Evolutionary conservation across 495 filamentous ascomycete genomes (phyloP), one percentile per base, ranked within the genome.

Genomic region (Eremomyces bilateralis): DNA sequence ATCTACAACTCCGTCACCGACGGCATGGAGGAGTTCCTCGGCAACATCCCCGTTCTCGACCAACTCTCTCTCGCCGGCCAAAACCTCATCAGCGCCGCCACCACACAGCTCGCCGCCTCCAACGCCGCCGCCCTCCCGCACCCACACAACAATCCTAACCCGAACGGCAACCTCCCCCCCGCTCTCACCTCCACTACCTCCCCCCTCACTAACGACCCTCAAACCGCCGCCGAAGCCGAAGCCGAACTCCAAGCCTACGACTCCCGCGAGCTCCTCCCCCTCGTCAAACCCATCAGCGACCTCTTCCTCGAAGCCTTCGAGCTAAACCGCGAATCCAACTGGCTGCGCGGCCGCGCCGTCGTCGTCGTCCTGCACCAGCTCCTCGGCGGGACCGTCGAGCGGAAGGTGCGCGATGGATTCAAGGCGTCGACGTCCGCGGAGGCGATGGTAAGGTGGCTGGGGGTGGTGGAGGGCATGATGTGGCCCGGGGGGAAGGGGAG

Each of bases 251-350:
- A 77, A 30, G 90, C 90, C 3, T 95, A 92, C 43, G 88, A 94
- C 47, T 21, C 38, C 41, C 71, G 74, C 38, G 80, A 91, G 44
- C 60, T 81, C 0, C 80, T 91, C 48, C 90, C 90, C 4, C 94
- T 99, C 52, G 83, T 99, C 42, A 95, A 92, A 48, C 90, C 90
- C 4, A 92, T 99, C 42, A 94, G 83, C 53, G 88, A 99, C 52
- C 68, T 95, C 35, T 99, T 99, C 53, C 71, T 95, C 25, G 90
- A 95, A 57, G 65, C 80, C 8, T 99, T 99, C 51, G 83, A 93
- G 49, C 66, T 95, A 18, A 92, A 93, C 48, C 70, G 73, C 20
- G 84, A 82, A 13, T 92, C 84, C 53, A 95, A 90, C 50, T 82
- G 76, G 76, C 68, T 99, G 4, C 77, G 90, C 13, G 90, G 88